Percentiles rank a stretch among this genome's conserved stretches.
phyloP scores from a whole-genome alignment of 1,139 yeast genomes.

The Hyphopichia burtonii region DNA sequence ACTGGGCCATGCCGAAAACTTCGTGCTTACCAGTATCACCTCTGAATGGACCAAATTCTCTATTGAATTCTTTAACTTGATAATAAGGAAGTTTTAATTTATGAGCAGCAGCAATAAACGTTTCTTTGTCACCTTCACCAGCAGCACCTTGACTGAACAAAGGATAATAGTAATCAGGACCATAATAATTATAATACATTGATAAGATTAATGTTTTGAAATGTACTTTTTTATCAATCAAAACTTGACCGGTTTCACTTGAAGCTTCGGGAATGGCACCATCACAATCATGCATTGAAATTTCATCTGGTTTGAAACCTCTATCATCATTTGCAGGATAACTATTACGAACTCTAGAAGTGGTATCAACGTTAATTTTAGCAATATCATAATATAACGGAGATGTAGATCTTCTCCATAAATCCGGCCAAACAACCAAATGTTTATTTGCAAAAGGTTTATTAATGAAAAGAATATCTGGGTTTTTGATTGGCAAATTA shows the following conservation, averaged over 20 bases:
- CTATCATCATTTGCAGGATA: conserved; percentile 27
- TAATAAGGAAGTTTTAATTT: conserved; percentile 49
- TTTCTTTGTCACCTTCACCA: conserved; percentile 66
- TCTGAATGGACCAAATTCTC: conserved; percentile 35
- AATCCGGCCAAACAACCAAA: conserved; percentile 39
- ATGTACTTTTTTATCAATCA: conserved; percentile 52
- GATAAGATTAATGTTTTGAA: conserved; percentile 50
- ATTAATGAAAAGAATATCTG: conserved; percentile 29
- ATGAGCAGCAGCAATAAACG: conserved; percentile 61
- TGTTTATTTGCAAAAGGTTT: conserved; percentile 28
- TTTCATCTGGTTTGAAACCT: conserved; percentile 15
- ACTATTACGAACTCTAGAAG: conserved; percentile 21
- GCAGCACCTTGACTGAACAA: conserved; percentile 57
- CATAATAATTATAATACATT: conserved; percentile 55
- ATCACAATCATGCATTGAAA: conserved; percentile 47
- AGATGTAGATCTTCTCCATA: conserved; percentile 41
- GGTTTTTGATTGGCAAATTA: conserved; percentile 32
- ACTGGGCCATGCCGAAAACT: conserved; percentile 38
- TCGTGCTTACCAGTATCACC: conserved; percentile 21
- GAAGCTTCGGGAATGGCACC: conserved; percentile 62
- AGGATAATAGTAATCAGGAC: conserved; percentile 54
- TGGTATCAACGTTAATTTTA: conserved; percentile 20
- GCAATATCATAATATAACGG: conserved; percentile 34
- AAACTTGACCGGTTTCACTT: conserved; percentile 59
- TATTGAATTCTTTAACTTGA: conserved; percentile 47